These are phyloP conservation scores for Botrytis hyacinthi DNA, from an alignment of 2,329 filamentous ascomycete species.

Conservation along the genomic window DNA sequence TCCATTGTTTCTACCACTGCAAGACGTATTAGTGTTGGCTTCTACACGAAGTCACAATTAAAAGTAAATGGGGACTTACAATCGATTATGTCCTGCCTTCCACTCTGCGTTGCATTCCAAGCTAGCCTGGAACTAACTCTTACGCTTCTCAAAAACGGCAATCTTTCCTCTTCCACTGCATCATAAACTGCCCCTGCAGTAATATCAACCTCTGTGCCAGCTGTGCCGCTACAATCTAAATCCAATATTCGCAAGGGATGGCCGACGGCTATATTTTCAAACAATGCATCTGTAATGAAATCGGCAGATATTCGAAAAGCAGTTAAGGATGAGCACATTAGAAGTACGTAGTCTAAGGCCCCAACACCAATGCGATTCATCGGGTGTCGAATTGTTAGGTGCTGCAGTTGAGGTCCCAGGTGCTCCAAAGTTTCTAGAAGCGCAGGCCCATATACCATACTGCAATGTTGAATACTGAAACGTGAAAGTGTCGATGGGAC, in stretches of 20 bases:
- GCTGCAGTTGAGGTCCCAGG: conserved; percentile 32
- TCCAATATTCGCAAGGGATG: conserved; percentile 38
- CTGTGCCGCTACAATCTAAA: conserved; percentile 36
- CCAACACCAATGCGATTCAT: conserved; percentile 34
- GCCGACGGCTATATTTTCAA: conserved; percentile 24
- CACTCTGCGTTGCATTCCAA: conserved; percentile 34
- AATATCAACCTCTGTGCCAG: conserved; percentile 33
- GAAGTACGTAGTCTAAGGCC: conserved; percentile 31
- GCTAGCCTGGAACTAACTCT: conserved; percentile 36
- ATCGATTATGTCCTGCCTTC: conserved; percentile 31
- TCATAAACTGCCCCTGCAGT: conserved; percentile 31
- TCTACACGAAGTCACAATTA: background rate
- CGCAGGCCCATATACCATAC: conserved; percentile 29
- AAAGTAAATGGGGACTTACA: conserved; percentile 6
- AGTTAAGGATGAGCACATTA: conserved; percentile 31
- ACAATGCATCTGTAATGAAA: conserved; percentile 35
- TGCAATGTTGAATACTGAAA: conserved; percentile 39
- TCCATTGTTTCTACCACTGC: conserved; percentile 34
- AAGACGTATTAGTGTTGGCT: background rate
- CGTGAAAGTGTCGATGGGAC: conserved; percentile 29
- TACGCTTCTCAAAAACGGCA: conserved; percentile 37
- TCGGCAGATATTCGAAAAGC: conserved; percentile 38
- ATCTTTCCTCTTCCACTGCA: conserved; percentile 32
- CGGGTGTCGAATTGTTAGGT: conserved; percentile 39
- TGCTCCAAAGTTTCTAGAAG: conserved; percentile 28